Conservation (phyloP, 2,329 filamentous ascomycete species). For the Penicillium sp. region DNA sequence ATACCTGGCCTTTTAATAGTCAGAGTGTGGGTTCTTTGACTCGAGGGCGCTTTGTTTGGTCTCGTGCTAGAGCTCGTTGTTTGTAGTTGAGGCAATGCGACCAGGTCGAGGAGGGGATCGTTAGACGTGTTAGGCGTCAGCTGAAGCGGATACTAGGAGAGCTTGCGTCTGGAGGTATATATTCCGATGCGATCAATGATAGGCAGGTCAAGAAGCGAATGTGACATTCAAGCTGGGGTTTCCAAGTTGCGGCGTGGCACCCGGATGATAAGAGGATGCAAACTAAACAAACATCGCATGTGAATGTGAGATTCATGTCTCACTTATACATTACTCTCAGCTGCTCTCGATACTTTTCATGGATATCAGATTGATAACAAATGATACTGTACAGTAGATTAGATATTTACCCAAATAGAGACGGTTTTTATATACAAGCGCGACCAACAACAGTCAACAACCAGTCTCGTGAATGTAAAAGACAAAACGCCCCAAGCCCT, state of each 20-base stretch:
- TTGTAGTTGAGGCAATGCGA: background rate
- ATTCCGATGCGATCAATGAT: constrained; percentile 2
- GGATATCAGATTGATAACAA: background rate
- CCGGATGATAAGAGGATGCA: constrained; percentile 16
- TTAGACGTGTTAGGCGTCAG: background rate
- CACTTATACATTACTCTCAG: background rate
- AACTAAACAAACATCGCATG: constrained; percentile 20
- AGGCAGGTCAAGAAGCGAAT: background rate
- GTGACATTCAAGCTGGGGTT: background rate
- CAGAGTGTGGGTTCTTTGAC: background rate
- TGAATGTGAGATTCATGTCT: background rate
- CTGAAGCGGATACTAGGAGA: background rate
- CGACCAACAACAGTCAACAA: constrained; percentile 5
- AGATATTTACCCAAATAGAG: constrained; percentile 15
- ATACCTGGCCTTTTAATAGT: background rate
- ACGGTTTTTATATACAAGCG: constrained; percentile 20
- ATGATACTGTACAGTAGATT: constrained; percentile 18
- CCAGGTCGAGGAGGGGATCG: background rate
- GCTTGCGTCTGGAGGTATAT: background rate
- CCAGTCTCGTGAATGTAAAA: constrained; percentile 7
- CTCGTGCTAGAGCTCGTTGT: background rate
- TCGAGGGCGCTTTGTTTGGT: background rate
- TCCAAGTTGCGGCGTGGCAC: constrained; percentile 1
- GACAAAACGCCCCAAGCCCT: constrained; percentile 5
- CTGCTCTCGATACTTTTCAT: background rate